Base-by-base conservation (phyloP, 371 early-diverging fungal species). In the Haplosporangium sp. region DNA sequence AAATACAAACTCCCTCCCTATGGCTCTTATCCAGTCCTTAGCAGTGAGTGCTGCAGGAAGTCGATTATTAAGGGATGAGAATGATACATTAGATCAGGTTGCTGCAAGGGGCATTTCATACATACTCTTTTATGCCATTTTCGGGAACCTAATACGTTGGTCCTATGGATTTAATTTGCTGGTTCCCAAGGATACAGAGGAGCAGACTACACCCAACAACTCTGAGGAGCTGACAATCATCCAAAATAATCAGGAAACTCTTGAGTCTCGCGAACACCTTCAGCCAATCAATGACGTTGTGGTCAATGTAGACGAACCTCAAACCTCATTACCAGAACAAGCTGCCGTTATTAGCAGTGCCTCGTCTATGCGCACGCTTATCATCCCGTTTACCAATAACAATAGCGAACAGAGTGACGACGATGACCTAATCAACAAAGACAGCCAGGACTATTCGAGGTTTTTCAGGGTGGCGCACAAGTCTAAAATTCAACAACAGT, bases 1-100 rank as follows among this genome's bases (percentile, higher is more conserved):
- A 60, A 94, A 94, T 76, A 88, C 91, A 42, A 94, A 94, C 74
- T 91, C 91, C n/a, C 77, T 93, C 11, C 94, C 94, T 0, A 89
- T 93, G 52, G 91, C 92, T 3, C 84, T 92, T 27, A 87, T 94
- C 55, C 86, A 90, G 35, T 91, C 92, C 68, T 81, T 93, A 48
- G 92, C 93, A 27, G 71, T 90, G 42, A 92, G 92, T 52, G 85
- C 89, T 19, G 92, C 91, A 2, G 87, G 89, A 4, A 77, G 85
- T 34, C 83, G 85, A 15, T 74, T 94, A 10, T 85, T 84, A 45
- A 87, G 90, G 81, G 86, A 86, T 65, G 85, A 83, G 1, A 77
- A 89, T 17, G 93, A 94, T 71, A 92, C 88, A 11, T 84, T 83
- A 40, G 85, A 89, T 34, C 84, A 86, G 63, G 90, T 91, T 27